Evolutionary conservation across 345 rosid genomes (phyloP), one percentile per base, ranked within the genome.

Genomic region (Geranium rotundifolium): DNA sequence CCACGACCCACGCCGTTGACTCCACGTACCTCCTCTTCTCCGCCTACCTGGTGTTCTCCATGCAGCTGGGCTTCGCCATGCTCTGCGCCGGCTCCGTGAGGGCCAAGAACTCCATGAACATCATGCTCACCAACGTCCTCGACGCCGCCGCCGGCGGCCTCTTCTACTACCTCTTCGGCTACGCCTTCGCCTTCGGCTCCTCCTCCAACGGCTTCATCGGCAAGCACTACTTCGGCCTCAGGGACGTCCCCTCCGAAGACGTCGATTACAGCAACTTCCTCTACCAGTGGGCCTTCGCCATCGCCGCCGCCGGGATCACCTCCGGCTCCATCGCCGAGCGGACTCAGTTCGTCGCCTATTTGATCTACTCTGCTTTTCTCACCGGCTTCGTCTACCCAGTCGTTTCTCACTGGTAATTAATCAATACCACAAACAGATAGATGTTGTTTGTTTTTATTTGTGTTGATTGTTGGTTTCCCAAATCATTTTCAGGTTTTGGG

Each of bases 61-160:
- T 86, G 91, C 90, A 84, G 63, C 86, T 84, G 18, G 93, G 93
- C 30, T 86, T 81, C 60, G 86, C 90, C 75, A 82, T 84, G 93
- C 73, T 86, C 61, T 85, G 86, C 58, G 86, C 91, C 3, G 91
- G 91, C 41, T 83, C 91, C 0, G 88, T 81, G 72, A 69, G 85
- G 4, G 85, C 87, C 72, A 84, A 84, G 70, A 86, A 82, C 58
- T 83, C 88, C 62, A 75, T 79, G 83, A 82, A 85, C 69, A n/a
- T n/a, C n/a, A n/a, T n/a, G n/a, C n/a, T n/a, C n/a, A n/a, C n/a
- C n/a, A n/a, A n/a, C n/a, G n/a, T 86, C 41, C 85, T 86, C n/a
- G 86, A 86, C 66, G 88, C 86, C 3, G 91, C 73, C 17, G 86
- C 78, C 64, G 86, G 88, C 46, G 78, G 88, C 76, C 70, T 85